Evolutionary conservation across 805 yeast species (phyloP).

Genomic region (Saccharomycopsis babjevae): DNA sequence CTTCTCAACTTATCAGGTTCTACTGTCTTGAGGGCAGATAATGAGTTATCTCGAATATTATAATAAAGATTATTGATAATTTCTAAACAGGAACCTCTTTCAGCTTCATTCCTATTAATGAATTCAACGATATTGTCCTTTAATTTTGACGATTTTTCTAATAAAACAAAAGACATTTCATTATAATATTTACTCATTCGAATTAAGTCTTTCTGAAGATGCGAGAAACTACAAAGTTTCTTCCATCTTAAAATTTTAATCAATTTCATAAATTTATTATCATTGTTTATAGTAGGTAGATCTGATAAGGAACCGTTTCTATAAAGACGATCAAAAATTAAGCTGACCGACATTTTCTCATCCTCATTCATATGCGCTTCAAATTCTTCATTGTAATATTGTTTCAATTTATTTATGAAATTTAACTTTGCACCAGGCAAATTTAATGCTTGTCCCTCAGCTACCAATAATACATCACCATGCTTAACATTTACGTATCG

Average conservation of each 20-base stretch:
- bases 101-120: background rate
- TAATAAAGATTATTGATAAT: conserved; percentile 14
- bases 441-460: conserved; percentile 13
- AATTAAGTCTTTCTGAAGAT: conserved; percentile 14
- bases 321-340: background rate
- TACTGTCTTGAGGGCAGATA: conserved; percentile 7
- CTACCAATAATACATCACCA: conserved; percentile 10
- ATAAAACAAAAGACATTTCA: conserved; percentile 7
- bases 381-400: conserved; percentile 6
- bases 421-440: conserved; percentile 2
- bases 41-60: conserved; percentile 12
- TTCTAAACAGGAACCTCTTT: conserved; percentile 6
- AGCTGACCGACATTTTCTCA: background rate
- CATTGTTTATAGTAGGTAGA: background rate
- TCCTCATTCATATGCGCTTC: background rate
- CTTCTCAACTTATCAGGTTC: conserved; percentile 3
- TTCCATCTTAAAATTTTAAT: conserved; percentile 6
- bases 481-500: conserved; percentile 7
- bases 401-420: conserved; percentile 12
- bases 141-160: conserved; percentile 12
- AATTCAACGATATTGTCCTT: conserved; percentile 5
- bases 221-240: conserved; percentile 11
- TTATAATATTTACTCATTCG: conserved; percentile 10
- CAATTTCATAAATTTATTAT: background rate
- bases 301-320: background rate